Evolutionary conservation across 2,329 filamentous ascomycete genomes (phyloP), one percentile per base, ranked within the genome.

Genomic region (Shiraia bambusicola): DNA sequence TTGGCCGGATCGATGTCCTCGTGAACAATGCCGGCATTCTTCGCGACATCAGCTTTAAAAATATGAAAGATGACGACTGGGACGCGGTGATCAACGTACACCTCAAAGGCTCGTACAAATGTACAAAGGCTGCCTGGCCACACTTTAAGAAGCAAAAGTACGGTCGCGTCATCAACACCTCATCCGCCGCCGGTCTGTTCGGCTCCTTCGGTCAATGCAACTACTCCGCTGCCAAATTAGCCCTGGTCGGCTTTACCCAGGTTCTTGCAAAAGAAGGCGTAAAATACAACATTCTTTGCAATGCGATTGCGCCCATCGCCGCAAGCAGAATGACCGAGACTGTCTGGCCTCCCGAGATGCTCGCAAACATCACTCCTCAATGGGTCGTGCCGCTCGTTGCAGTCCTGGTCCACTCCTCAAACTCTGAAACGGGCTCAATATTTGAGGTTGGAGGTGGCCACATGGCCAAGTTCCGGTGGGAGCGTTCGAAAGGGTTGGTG

Each of bases 91-190:
- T 92, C 72, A 86, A 83, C 69, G 92, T 97, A 43, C 92, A 98
- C 72, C 84, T 96, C 61, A 87, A 83, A 66, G 93, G 93, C 59
- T 86, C 90, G 63, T 98, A 95, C 80, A 97, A 95, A 82, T 95
- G 88, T 70, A 81, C 93, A 48, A 85, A 84, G 70, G 93, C 93
- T 50, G 93, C 93, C 37, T 98, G 93, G 92, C 90, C 92, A 46
- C 79, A 97, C 73, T 97, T 98, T 81, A 82, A 91, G 66, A 97
- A 97, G 77, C 93, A 98, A 75, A 97, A 96, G 82, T 98, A 88
- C 69, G 93, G 93, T 51, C 83, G 93, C 61, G 79, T 98, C 56
- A 95, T 98, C 75, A 97, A 94, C 79, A 97, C 93, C 16, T 83
- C 92, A 27, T 97, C 92, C n/a, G 90, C 90, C 42, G 91, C 93